Evolutionary conservation across 2,329 filamentous ascomycete genomes (phyloP), one percentile per base, ranked within the genome.

Genomic region (Passalora sequoiae): DNA sequence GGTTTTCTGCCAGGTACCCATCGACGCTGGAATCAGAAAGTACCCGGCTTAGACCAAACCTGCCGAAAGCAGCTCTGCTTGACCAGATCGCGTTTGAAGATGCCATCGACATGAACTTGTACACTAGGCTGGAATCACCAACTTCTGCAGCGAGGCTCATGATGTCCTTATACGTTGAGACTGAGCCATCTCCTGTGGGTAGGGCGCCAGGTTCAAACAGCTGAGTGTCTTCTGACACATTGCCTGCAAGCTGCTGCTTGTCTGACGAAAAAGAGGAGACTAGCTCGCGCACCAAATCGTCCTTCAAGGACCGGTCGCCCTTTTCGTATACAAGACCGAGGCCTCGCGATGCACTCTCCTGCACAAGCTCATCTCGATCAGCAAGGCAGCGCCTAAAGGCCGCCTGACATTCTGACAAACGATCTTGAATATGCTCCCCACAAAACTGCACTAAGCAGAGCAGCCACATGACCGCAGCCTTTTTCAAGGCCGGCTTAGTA

Each of bases 121-220:
- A 98, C 1, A 97, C 86, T n/a, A 98, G 73, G 55, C 86, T 89
- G 46, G 92, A 91, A 59, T 98, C 91, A 8, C 92, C 92, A 24
- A 96, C 89, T 67, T 98, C 92, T 31, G 91, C 87, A n/a, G 92
- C 92, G 36, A 98, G 73, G 55, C 77, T 92, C 65, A 98, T 86
- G 54, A 98, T 97, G 60, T 98, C 92, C 62, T 94, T 95, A 70
- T 98, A 98, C 0, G 91, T 97, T 0, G 88, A 96, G 43, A 97
- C 79, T 0, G 89, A 87, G 6, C 89, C 89, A 52, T 95, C 88
- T 3, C 89, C 88, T 0, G 89, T 97, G 0, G 89, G 89, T 9
- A 97, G 67, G 2, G 87, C 86, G 4, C 92, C 92, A 1, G 86
- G 84, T 46, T 97, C 91, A 55, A 97, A 97, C 1, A 98, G 73